Percentiles rank a stretch among this genome's conserved stretches.
phyloP scores from a whole-genome alignment of 1,284 basidiomycete genomes.

The Sutorius eximius region DNA sequence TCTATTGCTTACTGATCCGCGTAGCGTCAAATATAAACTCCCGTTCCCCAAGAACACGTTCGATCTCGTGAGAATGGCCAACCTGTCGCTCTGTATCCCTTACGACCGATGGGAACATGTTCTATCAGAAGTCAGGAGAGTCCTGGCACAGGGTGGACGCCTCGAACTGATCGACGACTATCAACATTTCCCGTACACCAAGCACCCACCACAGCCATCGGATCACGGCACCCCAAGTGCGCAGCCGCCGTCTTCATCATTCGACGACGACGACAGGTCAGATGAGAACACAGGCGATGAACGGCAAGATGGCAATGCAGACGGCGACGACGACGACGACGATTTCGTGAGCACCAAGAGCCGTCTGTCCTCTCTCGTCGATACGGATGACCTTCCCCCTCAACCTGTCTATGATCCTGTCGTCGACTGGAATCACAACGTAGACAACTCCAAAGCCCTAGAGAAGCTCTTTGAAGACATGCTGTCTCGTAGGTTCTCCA shows the following conservation, averaged over 20 bases:
- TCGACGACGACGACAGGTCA: slow-evolving; percentile 8
- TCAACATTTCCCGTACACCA: slow-evolving; percentile 57
- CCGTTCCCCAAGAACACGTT: slow-evolving; percentile 63
- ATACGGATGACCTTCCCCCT: slow-evolving; percentile 12
- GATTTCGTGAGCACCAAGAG: slow-evolving; percentile 38
- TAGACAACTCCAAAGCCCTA: slow-evolving; percentile 40
- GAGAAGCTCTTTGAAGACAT: slow-evolving; percentile 56
- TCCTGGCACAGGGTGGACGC: slow-evolving; percentile 59
- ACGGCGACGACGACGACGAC: slow-evolving; percentile 19
- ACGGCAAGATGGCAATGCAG: slow-evolving; percentile 10
- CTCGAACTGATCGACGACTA: slow-evolving; percentile 74
- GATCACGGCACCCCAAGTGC: neutral
- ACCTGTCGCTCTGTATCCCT: slow-evolving; percentile 61
- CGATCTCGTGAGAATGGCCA: slow-evolving; percentile 69
- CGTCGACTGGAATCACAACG: slow-evolving; percentile 38
- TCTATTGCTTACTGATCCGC: slow-evolving; percentile 11
- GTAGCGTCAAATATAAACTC: slow-evolving; percentile 53
- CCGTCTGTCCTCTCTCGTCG: slow-evolving; percentile 25
- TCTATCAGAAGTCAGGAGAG: slow-evolving; percentile 56
- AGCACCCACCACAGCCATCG: slow-evolving; percentile 20
- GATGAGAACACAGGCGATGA: slow-evolving; percentile 8
- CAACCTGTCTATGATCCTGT: slow-evolving; percentile 23
- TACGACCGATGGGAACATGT: slow-evolving; percentile 56
- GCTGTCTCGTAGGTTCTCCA: slow-evolving; percentile 46
- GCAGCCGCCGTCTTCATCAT: slow-evolving; percentile 15